Evolutionary conservation across 2,329 filamentous ascomycete genomes (phyloP).

Genomic region (Beauveria medogensis): DNA sequence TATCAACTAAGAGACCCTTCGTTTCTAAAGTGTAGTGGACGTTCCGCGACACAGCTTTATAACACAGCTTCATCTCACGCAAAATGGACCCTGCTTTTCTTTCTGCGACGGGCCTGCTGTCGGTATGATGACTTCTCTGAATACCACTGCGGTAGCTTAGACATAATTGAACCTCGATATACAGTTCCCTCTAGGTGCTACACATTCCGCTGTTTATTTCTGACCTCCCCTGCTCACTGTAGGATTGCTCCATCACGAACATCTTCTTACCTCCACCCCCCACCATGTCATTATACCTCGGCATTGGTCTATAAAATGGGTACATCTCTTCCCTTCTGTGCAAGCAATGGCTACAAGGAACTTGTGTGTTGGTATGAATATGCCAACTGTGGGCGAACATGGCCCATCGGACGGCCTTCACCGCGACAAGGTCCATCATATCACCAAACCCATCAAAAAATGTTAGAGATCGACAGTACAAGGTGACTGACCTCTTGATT

Average conservation of each 20-base stretch:
- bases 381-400: constrained; percentile 71
- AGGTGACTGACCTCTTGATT: constrained; percentile 85
- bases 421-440: constrained; percentile 84
- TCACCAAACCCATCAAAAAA: constrained; percentile 77
- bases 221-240: neutral
- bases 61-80: constrained; percentile 62
- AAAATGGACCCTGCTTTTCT: constrained; percentile 75
- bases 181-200: too few relatives aligned
- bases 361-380: constrained; percentile 71
- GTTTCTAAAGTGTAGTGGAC: constrained; percentile 82
- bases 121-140: constrained; percentile 27
- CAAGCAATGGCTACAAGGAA: constrained; percentile 81
- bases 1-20: constrained; percentile 78
- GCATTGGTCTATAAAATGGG: constrained; percentile 98
- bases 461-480: constrained; percentile 73
- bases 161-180: too few relatives aligned
- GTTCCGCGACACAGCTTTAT: constrained; percentile 69
- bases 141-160: too few relatives aligned
- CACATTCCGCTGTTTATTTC: too few relatives aligned
- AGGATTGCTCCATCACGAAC: constrained; percentile 58
- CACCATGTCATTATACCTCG: constrained; percentile 91
- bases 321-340: constrained; percentile 85
- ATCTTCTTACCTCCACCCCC: constrained; percentile 86
- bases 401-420: constrained; percentile 81
- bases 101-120: constrained; percentile 89